Base-by-base conservation (phyloP, 2,329 filamentous ascomycete species). In the Fusarium nanum region DNA sequence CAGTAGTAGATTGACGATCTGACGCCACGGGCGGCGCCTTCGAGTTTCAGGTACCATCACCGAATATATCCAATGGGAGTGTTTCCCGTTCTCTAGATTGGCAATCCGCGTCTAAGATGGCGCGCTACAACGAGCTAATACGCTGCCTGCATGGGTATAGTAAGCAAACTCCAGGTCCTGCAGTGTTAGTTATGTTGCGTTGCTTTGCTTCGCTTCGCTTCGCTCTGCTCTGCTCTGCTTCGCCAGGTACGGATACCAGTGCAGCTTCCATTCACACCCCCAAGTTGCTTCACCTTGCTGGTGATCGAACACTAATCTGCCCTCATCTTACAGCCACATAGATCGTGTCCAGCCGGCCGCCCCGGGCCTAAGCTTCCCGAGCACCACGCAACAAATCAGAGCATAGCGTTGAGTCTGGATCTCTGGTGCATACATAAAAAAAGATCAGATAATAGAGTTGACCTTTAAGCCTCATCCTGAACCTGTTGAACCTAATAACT, bases 41-140 rank as follows among this genome's bases (percentile, higher is more conserved):
- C 46, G 48, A 57, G 72, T 75, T 74, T 73, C 71, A 75, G 70
- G 73, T 67, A 73, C 73, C 65, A 57, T 73, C 45, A 30, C 42
- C 47, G 49, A 42, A 41, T 22, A 28, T 42, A 47, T 58, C 73
- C 73, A 75, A 75, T 75, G 60, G 68, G 73, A 48, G 61, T 23
- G 5, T 34, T 41, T 74, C 45, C 73, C 68, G 70, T 56, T 61
- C 44, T 64, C 37, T 68, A 75, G 71, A 55, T 68, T 58, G 56
- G 37, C 50, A 58, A 68, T 65, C 64, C 59, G 60, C 56, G 47
- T 63, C 63, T 62, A 34, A 53, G 56, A 72, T 69, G 71, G 60
- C 56, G 53, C 61, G 37, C 65, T 72, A 68, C 61, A 54, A 47
- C 55, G 53, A 52, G 40, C 48, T 57, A 64, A 64, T 55, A 61